Evolutionary conservation across 805 yeast genomes (phyloP), one percentile per base, ranked within the genome.

Genomic region (Komagataella phaffii): DNA sequence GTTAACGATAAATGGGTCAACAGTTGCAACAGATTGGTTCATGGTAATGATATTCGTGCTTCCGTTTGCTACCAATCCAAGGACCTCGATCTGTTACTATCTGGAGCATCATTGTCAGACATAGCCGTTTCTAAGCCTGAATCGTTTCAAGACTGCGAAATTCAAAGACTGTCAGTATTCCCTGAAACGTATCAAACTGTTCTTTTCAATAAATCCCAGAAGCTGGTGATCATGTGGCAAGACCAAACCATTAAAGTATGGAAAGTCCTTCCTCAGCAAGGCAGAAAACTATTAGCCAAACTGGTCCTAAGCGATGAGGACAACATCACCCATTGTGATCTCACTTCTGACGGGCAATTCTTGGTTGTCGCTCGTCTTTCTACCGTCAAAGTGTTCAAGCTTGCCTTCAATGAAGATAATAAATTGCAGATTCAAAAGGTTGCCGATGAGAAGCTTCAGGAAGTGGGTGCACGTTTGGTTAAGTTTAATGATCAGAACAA

Each of bases 161-260:
- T 83, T 58, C 73, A 80, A 54, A 88, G 86, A 63, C 65, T 93
- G 40, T 79, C 90, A 23, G 73, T 83, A 3, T 61, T 64, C 47
- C 53, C 59, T 36, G 63, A 63, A 47, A 53, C 64, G 10, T 14
- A 30, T 8, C n/a, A 10, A 30, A 58, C 74, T 1, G 61, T 78
- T 12, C 40, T 30, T 30, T 30, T 30, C 40, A 76, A 78, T 54
- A 64, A 70, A 48, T 60, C 63, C 5, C 71, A 75, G 45, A 74
- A 82, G 54, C 66, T 81, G 21, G 65, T 91, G 24, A 74, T 80
- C 6, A 74, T 84, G 75, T 91, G 95, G 93, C 84, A 81, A 59
- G 95, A 85, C 57, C 89, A 85, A 62, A 72, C 76, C 3, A 77
- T 91, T 46, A 88, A 88, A 61, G 72, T 93, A 8, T 93, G 98